These are phyloP conservation scores for Tolypocladium inflatum DNA, from an alignment of 2,329 filamentous ascomycete species.

Conservation along the genomic window DNA sequence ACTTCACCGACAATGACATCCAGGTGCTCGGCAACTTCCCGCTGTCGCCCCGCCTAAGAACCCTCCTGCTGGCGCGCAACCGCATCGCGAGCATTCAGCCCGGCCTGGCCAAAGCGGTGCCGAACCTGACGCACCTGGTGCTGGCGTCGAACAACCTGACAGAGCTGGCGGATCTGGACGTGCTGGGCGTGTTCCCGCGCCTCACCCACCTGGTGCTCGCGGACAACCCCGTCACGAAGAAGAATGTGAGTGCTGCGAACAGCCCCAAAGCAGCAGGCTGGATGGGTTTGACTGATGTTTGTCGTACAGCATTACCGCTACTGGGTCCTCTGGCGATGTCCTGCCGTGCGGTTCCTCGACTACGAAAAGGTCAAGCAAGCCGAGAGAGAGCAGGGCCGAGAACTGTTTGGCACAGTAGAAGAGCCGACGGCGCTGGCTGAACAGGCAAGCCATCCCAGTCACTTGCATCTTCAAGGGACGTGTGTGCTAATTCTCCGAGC, in stretches of 20 bases:
- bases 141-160: conserved; percentile 73
- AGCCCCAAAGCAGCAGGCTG: background rate
- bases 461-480: background rate
- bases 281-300: background rate
- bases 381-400: conserved; percentile 65
- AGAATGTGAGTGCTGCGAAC: conserved; percentile 57
- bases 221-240: conserved; percentile 85
- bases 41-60: conserved; percentile 76
- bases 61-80: conserved; percentile 83
- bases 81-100: conserved; percentile 75
- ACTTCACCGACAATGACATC: conserved; percentile 98
- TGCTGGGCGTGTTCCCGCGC: conserved; percentile 56
- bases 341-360: conserved; percentile 80
- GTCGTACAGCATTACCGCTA: conserved; percentile 69
- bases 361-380: conserved; percentile 83
- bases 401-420: conserved; percentile 73
- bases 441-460: conserved; percentile 31
- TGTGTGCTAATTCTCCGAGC: background rate
- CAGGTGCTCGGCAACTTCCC: conserved; percentile 85
- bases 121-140: conserved; percentile 73
- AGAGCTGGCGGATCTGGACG: conserved; percentile 81
- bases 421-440: conserved; percentile 73
- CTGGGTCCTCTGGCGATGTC: conserved; percentile 84
- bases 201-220: conserved; percentile 73
- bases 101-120: conserved; percentile 63